phyloP scores from a whole-genome alignment of 345 rosid genomes.

The Sonneratia alba region DNA sequence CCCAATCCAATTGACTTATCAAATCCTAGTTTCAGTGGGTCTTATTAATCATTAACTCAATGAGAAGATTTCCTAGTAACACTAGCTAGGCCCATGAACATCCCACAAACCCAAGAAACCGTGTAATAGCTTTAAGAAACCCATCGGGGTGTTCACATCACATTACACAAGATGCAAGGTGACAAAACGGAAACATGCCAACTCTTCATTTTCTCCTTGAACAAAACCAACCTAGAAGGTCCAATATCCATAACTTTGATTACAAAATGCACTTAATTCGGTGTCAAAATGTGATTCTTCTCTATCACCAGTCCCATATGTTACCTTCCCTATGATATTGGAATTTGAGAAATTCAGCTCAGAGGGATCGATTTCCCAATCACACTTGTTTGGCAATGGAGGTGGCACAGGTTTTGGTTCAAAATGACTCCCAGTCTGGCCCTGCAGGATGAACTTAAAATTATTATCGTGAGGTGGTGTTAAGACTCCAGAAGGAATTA shows the following conservation, averaged over 20 bases:
- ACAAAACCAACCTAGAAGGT: background rate
- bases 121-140: background rate
- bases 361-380: slow-evolving; percentile 96
- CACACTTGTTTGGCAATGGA: slow-evolving; percentile 92
- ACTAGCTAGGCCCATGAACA: background rate
- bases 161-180: background rate
- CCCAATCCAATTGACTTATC: background rate
- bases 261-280: background rate
- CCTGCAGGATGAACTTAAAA: slow-evolving; percentile 36
- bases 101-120: background rate
- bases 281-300: background rate
- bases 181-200: background rate
- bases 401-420: slow-evolving; percentile 96
- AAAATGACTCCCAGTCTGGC: slow-evolving; percentile 97
- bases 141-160: background rate
- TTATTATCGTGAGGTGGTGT: background rate
- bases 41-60: background rate
- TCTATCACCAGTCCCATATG: background rate
- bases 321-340: slow-evolving; percentile 78
- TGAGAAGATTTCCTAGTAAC: background rate
- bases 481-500: background rate
- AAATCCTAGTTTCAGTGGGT: background rate
- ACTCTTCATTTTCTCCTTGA: background rate
- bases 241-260: background rate
- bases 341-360: slow-evolving; percentile 89